Evolutionary conservation across 495 filamentous ascomycete genomes (phyloP).

Genomic region (Lasiosphaeria ovina): DNA sequence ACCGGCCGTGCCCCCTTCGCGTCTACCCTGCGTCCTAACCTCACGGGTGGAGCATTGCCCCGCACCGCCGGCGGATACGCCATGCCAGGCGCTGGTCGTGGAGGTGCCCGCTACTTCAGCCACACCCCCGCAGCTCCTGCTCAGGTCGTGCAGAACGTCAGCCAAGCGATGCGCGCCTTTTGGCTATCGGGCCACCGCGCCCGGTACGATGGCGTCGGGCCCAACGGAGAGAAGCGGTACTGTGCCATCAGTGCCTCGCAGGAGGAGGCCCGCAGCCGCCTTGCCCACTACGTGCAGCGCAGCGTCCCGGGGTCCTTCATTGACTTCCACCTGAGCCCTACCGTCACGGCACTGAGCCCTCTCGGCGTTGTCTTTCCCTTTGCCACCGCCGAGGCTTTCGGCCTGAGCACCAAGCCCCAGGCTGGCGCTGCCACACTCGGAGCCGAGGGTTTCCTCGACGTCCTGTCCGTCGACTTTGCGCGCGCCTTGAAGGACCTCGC

Average conservation of each 20-base stretch:
- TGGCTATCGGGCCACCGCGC: conserved; percentile 82
- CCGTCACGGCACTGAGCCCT: conserved; percentile 75
- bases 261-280: conserved; percentile 63
- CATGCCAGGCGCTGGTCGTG: conserved; percentile 64
- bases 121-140: conserved; percentile 81
- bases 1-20: conserved; percentile 83
- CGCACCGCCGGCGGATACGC: conserved; percentile 86
- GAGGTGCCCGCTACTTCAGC: conserved; percentile 82
- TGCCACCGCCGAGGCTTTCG: conserved; percentile 22
- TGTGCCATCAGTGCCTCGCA: conserved; percentile 66
- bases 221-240: conserved; percentile 73
- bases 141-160: conserved; percentile 93
- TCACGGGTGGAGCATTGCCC: conserved; percentile 83
- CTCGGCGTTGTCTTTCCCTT: conserved; percentile 46
- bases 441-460: conserved; percentile 75
- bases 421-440: conserved; percentile 57
- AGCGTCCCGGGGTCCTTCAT: conserved; percentile 71
- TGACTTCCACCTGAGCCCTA: conserved; percentile 84
- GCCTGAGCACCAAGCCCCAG: conserved; percentile 32
- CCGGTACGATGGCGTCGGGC: conserved; percentile 71
- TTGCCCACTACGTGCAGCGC: conserved; percentile 48
- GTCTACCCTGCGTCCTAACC: conserved; percentile 83
- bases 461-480: conserved; percentile 85
- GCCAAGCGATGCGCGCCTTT: conserved; percentile 84
- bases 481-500: conserved; percentile 81